Base-by-base conservation (phyloP, 805 yeast species). In the Yamadazyma endophytica region DNA sequence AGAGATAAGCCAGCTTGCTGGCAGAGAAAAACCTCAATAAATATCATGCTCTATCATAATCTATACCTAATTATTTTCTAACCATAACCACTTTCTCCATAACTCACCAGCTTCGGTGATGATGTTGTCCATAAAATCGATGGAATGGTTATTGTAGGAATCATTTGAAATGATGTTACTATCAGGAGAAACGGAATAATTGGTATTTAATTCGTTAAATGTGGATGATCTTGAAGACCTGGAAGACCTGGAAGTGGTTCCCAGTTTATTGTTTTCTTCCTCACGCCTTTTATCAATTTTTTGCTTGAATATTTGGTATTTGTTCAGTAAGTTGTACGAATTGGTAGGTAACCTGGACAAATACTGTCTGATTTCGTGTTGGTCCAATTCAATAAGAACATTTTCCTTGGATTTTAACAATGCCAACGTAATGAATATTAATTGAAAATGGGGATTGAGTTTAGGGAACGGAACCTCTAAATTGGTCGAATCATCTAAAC, bases 351-450 rank as follows among this genome's bases (percentile, higher is more conserved):
- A 50, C 22, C 79, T 72, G 39, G 76, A 75, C 39, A 89, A 66
- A 42, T 78, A 77, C 50, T 88, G 94, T 22, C 88, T 68, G 26
- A 87, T 85, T 57, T 89, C 97, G 41, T 84, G 79, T 52, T 86
- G 95, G 49, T 89, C 97, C 42, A 88, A 78, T 52, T 89, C 97
- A 42, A 85, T 70, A 33, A 89, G 67, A 23, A 82, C 77, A 44
- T 77, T 76, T 45, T 83, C 89, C 54, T 82, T 81, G 31, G 90
- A 79, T 55, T 85, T 85, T 42, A 89, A 62, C 23, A 89, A 73
- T 1, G 96, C 85, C 28, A 88, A 62, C 29, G 85, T 77, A 3
- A 84, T 73, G 49, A 87, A 89, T 1, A 83, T 58, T 20, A 87
- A 68, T 58, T 83, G 88, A 18, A 80, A 68, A 49, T 86, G 95